Base-by-base conservation (phyloP, 768 basidiomycete species). In the Trametes gibbosa region DNA sequence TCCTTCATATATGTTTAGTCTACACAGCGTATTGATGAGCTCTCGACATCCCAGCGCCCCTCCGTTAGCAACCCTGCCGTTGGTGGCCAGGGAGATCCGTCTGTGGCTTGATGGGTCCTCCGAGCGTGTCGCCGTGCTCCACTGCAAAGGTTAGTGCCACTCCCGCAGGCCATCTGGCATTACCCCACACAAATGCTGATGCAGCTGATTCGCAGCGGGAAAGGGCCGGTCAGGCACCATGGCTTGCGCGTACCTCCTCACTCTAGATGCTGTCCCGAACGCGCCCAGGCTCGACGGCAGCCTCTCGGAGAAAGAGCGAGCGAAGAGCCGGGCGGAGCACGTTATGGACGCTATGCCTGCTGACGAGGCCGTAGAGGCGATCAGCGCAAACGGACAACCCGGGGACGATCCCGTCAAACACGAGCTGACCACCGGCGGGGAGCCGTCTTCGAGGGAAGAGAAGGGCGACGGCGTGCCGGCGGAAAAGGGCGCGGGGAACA, bases 171-270 rank as follows among this genome's bases (percentile, higher is more conserved):
- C 13, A 7, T 19, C 21, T n/a, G 27, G 34, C 21, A 27, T 51
- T 49, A 42, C 53, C 21, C 12, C 9, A 21, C 43, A 23, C 21
- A 13, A 45, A 23, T 23, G 51, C 40, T 62, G 29, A 54, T 41
- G 58, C 50, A n/a, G 50, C 48, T 1, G 8, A 32, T 52, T 7
- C 49, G 17, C 53, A 89, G 89, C 88, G 51, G 88, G 89, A 0
- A 89, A 95, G 70, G 92, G 92, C 14, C 80, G 92, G 53, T 93
- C 92, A 0, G 93, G 93, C 9, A 93, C 89, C 0, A 81, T 95
- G 62, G 89, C 92, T 0, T 92, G 92, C 69, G 79, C 90, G 10
- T 91, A 93, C 70, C 77, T 95, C 2, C 81, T 95, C 14, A 79
- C 89, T 0, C 74, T 83, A 2, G 77, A 80, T 21, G 74, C 74